Percentiles rank a stretch among this genome's conserved stretches.
Evolutionary conservation across 305 asterid genomes (phyloP).

Genomic region (Euphrasia arctica): DNA sequence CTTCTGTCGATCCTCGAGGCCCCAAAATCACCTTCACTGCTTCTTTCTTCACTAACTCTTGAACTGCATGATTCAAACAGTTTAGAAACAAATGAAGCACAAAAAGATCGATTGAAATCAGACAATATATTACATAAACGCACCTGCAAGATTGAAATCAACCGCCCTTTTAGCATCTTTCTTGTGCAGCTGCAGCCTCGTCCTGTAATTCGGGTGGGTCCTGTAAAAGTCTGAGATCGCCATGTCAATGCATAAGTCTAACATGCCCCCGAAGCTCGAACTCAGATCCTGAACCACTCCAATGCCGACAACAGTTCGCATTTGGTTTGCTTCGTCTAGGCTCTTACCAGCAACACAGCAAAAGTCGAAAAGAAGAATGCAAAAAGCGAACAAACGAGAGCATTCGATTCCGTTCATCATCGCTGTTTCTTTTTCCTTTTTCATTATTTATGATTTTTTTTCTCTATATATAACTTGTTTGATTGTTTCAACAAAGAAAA

Average conservation of each 20-base stretch:
- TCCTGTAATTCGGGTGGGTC: constrained; percentile 4
- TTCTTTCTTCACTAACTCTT: constrained; percentile 35
- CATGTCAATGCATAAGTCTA: constrained; percentile 4
- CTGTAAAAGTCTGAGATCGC: constrained; percentile 1
- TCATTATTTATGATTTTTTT: no score
- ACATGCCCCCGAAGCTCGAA: neutral
- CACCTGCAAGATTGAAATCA: neutral
- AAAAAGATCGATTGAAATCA: no score
- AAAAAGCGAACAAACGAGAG: neutral
- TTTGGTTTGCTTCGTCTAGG: neutral
- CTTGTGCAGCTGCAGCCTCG: neutral
- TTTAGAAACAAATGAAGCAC: no score
- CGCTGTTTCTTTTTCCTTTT: no score
- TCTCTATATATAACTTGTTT: no score
- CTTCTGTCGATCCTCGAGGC: constrained; percentile 29
- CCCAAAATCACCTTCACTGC: constrained; percentile 39
- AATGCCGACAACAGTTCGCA: neutral
- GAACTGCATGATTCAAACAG: constrained; percentile 28
- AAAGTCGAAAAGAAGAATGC: neutral
- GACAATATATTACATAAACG: neutral
- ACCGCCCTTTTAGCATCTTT: neutral
- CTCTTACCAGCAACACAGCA: neutral
- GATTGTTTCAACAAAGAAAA: no score
- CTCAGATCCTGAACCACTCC: neutral
- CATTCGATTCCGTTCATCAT: neutral